Evolutionary conservation across 495 filamentous ascomycete genomes (phyloP), one percentile per base, ranked within the genome.

Genomic region (Clavariopsis aquatica): DNA sequence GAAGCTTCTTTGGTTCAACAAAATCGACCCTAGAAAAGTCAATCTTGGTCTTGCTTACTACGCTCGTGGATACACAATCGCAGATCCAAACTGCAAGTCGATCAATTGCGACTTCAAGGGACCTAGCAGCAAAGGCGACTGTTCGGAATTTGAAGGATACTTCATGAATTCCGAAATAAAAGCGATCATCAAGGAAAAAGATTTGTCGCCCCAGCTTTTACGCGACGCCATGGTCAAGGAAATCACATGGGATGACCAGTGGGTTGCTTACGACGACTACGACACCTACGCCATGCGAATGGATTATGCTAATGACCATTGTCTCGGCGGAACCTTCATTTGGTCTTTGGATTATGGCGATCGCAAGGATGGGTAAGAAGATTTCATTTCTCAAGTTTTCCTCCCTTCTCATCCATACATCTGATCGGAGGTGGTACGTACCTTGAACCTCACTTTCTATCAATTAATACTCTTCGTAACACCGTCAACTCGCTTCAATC

Each of bases 11-110:
- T 80, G 78, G 78, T 69, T 71, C 23, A 74, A 74, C 19, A 59
- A 73, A 15, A 49, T 81, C 13, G 19, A 65, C 10, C 65, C 75
- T 0, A 38, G 23, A 1, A 73, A 78, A 23, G 68, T 82, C 15
- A 76, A 78, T 19, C 15, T 82, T 1, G 79, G 80, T 2, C 57
- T 80, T 3, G 78, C 72, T 0, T 77, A 77, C 64, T 81, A 82
- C 63, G 79, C 72, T 8, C 68, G 76, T 1, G 64, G 47, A 17
- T 82, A 75, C 64, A 80, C 77, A 0, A 61, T 80, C 26, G 2
- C 51, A 0, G 70, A 78, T 45, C 45, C 72, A 0, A 26, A 13
- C 9, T 83, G 80, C 65, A n/a, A 12, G 10, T 19, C 12, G 7
- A 1, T 45, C 1, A 24, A 28, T 13, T 64, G 60, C 38, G 1